A percentile compares a stretch with the other conserved stretches of the same genome.
These are phyloP conservation scores for Backusella macrospora DNA, from an alignment of 192 early-diverging fungal species.

Conservation along the genomic window DNA sequence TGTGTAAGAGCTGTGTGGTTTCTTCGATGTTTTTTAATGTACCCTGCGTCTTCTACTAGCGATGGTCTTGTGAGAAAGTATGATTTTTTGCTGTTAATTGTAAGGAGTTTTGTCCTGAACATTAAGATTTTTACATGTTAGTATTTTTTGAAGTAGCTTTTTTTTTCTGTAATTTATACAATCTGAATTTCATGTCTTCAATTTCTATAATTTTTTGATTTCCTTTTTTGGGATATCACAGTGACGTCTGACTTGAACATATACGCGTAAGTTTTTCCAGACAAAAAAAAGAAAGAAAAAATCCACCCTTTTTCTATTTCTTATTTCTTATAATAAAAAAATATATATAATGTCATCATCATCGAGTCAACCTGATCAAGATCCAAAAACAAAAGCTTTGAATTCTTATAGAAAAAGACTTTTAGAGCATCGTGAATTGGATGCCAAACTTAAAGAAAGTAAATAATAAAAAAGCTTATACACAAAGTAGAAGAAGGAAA, in stretches of 20 bases:
- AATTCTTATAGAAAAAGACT: slow-evolving; percentile 85
- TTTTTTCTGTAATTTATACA: too few relatives aligned
- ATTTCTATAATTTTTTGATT: neutral
- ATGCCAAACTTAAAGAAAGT: slow-evolving; percentile 95
- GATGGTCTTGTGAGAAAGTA: too few relatives aligned
- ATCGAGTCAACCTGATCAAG: slow-evolving; percentile 41
- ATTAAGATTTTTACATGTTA: too few relatives aligned
- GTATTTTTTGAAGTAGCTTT: too few relatives aligned
- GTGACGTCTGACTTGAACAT: slow-evolving; percentile 12
- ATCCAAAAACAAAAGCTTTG: slow-evolving; percentile 80
- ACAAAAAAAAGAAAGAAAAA: neutral
- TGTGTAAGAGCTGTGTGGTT: too few relatives aligned
- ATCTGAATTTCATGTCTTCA: too few relatives aligned
- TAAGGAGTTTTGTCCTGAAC: too few relatives aligned
- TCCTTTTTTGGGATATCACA: neutral
- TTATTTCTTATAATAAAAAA: slow-evolving; percentile 6
- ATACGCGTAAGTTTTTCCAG: neutral
- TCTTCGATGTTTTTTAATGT: too few relatives aligned
- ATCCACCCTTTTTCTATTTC: neutral
- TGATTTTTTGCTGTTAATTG: too few relatives aligned
- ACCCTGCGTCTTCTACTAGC: too few relatives aligned
- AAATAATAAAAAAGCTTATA: too few relatives aligned
- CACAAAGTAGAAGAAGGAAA: too few relatives aligned
- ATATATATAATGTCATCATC: slow-evolving; percentile 31
- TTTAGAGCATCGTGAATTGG: slow-evolving; percentile 92